phyloP scores from a whole-genome alignment of 768 basidiomycete genomes.

The Phaffia australis region DNA sequence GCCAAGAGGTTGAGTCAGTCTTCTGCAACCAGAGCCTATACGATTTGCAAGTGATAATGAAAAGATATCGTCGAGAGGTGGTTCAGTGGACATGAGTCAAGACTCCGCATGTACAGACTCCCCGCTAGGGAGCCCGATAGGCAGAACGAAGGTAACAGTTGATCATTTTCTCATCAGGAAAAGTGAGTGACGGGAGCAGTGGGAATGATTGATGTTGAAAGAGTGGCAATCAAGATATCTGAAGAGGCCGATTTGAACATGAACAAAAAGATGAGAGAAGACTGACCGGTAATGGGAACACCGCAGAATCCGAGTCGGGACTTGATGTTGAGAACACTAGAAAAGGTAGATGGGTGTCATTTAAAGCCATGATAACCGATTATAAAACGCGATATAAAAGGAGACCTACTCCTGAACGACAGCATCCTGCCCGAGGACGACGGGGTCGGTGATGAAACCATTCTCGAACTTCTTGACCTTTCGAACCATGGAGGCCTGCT shows the following conservation, averaged over 20 bases:
- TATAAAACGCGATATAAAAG: background rate
- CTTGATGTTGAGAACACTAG: constrained; percentile 74
- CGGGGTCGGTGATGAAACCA: constrained; percentile 91
- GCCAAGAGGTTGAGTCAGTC: constrained; percentile 28
- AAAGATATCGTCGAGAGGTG: background rate
- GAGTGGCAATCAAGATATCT: constrained; percentile 13
- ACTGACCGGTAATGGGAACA: constrained; percentile 91
- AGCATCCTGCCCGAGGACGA: constrained; percentile 69
- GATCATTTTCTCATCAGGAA: constrained; percentile 31
- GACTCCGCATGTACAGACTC: constrained; percentile 61
- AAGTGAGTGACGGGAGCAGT: background rate
- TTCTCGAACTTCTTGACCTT: constrained; percentile 98
- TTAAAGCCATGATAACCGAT: background rate
- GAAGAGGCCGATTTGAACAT: constrained; percentile 4
- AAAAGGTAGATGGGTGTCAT: no score
- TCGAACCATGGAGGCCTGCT: constrained; percentile 92
- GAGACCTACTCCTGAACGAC: constrained; percentile 55
- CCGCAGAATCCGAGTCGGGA: constrained; percentile 85
- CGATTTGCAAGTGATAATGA: background rate
- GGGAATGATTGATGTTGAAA: constrained; percentile 3
- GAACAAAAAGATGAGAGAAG: constrained; percentile 15
- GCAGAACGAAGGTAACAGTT: constrained; percentile 80
- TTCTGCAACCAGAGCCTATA: background rate
- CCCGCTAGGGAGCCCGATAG: constrained; percentile 51
- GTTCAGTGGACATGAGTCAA: constrained; percentile 38